Conservation (phyloP, 176 grass and related monocot genomes). For the Cenchrus purpureus region DNA sequence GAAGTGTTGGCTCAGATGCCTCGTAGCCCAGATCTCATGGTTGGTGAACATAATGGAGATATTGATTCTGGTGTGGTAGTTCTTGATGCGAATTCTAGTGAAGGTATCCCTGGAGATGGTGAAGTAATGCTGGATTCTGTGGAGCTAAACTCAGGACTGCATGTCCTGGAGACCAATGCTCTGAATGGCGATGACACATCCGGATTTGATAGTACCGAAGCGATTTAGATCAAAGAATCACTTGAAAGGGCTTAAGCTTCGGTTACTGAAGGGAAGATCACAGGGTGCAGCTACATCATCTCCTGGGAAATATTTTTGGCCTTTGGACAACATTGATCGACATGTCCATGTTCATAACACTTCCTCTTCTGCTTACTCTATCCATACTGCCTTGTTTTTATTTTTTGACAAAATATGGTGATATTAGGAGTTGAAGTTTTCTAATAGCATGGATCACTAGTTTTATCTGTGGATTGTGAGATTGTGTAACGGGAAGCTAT, state of each 20-base stretch:
- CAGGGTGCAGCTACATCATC: background rate
- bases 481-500: background rate
- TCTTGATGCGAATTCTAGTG: conserved; percentile 27
- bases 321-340: background rate
- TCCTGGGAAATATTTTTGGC: background rate
- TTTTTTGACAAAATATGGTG: background rate
- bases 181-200: background rate
- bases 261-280: background rate
- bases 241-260: background rate
- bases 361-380: background rate
- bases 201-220: background rate
- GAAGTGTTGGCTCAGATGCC: background rate
- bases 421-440: background rate
- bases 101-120: conserved; percentile 19
- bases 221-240: background rate
- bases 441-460: background rate
- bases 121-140: background rate
- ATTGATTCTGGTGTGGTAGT: conserved; percentile 20
- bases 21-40: background rate
- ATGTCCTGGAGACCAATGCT: background rate
- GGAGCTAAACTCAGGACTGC: background rate
- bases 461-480: background rate
- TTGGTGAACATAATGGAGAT: background rate
- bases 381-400: background rate
- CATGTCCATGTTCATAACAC: background rate